phyloP scores from a whole-genome alignment of 768 basidiomycete species.

The Russula sp. region DNA sequence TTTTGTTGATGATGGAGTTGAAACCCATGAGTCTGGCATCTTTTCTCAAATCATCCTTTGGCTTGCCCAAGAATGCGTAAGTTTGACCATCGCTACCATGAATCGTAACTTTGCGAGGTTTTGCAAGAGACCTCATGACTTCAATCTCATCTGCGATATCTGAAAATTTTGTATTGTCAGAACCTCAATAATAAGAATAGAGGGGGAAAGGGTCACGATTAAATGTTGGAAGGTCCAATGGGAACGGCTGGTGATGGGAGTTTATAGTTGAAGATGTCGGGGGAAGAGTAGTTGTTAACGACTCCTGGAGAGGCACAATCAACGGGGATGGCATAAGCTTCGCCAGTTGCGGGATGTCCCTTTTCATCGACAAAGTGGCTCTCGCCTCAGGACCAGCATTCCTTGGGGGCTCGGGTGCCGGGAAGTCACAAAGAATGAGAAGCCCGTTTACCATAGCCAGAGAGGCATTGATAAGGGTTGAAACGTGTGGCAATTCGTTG shows the following conservation, averaged over 20 bases:
- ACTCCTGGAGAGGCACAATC: conserved; percentile 91
- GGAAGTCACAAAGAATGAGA: conserved; percentile 60
- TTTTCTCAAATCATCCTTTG: conserved; percentile 95
- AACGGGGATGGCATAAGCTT: conserved; percentile 59
- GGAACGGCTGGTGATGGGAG: conserved; percentile 77
- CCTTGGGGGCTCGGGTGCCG: conserved; percentile 39
- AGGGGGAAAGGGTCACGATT: conserved; percentile 45
- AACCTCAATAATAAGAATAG: neutral
- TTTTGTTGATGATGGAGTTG: conserved; percentile 94
- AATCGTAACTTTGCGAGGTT: conserved; percentile 87
- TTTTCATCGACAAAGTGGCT: conserved; percentile 48
- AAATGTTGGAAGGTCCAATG: conserved; percentile 71
- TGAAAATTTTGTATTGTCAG: conserved; percentile 34
- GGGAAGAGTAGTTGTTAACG: conserved; percentile 85
- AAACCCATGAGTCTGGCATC: conserved; percentile 98
- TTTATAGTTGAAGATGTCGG: conserved; percentile 55
- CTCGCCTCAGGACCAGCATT: conserved; percentile 32
- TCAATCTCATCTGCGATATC: conserved; percentile 81
- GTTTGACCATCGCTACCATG: conserved; percentile 74
- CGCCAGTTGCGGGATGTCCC: conserved; percentile 53
- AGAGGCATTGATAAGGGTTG: conserved; percentile 46
- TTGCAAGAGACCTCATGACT: conserved; percentile 88
- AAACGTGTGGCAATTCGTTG: conserved; percentile 48
- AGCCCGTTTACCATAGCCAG: conserved; percentile 66
- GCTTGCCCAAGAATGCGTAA: conserved; percentile 94